phyloP scores from a whole-genome alignment of 306 rosid genomes.

The Casuarina glauca region DNA sequence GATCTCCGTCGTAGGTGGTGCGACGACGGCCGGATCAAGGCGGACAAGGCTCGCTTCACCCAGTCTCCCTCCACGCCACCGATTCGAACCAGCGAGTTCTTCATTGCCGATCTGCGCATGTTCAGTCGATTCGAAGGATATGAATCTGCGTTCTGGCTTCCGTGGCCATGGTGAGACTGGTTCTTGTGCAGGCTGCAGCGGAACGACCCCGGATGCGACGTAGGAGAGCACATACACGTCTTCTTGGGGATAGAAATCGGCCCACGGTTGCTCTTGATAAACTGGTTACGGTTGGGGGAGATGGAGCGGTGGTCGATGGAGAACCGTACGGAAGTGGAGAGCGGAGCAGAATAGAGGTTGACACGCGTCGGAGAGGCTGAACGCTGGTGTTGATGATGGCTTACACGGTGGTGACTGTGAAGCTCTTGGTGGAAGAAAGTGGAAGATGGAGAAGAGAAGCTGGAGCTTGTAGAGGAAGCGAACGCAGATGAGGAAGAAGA shows the following conservation, averaged over 20 bases:
- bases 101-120: slow-evolving; percentile 98
- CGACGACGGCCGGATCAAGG: slow-evolving; percentile 87
- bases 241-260: slow-evolving; percentile 60
- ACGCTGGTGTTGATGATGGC: slow-evolving; percentile 34
- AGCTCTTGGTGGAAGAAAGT: slow-evolving; percentile 39
- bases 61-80: slow-evolving; percentile 95
- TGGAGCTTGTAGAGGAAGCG: slow-evolving; percentile 72
- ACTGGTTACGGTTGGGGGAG: slow-evolving; percentile 72
- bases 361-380: slow-evolving; percentile 88
- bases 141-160: slow-evolving; percentile 30
- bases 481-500: slow-evolving; percentile 59
- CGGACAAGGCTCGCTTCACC: slow-evolving; percentile 84
- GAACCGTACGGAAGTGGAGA: slow-evolving; percentile 63
- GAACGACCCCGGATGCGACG: slow-evolving; percentile 86
- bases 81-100: slow-evolving; percentile 83
- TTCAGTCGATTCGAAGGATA: slow-evolving; percentile 62
- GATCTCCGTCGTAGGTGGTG: slow-evolving; percentile 80
- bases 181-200: slow-evolving; percentile 89
- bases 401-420: slow-evolving; percentile 19
- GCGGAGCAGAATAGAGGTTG: slow-evolving; percentile 45
- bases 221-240: slow-evolving; percentile 93
- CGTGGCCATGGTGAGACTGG: neutral
- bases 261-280: slow-evolving; percentile 50
- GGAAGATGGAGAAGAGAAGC: slow-evolving; percentile 54
- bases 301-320: slow-evolving; percentile 71